phyloP scores from a whole-genome alignment of 225 moss, liverwort and hornwort species.

The Antitrichia curtipendula region DNA sequence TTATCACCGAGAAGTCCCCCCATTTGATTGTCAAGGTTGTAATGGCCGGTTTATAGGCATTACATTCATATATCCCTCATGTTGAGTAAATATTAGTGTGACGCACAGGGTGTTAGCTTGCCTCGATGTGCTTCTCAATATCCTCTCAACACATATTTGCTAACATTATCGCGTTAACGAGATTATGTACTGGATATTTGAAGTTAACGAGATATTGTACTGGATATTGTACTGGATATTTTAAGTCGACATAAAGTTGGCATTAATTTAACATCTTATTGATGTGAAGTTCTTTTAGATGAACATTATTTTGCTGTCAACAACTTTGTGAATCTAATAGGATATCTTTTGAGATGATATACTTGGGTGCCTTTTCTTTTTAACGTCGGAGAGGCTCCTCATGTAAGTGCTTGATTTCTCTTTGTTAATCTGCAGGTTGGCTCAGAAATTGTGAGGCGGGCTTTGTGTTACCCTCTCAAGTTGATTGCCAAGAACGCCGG shows the following conservation, averaged over 20 bases:
- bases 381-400: neutral
- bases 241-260: neutral
- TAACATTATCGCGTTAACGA: neutral
- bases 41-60: neutral
- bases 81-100: neutral
- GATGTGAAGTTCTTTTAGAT: neutral
- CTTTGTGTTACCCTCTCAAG: conserved; percentile 80
- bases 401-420: neutral
- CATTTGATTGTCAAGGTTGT: neutral
- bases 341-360: neutral
- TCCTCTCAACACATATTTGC: neutral
- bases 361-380: neutral
- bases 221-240: too few relatives aligned
- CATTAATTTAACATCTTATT: neutral
- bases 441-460: conserved; percentile 88
- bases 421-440: conserved; percentile 48
- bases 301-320: neutral
- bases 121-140: neutral
- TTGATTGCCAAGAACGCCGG: conserved; percentile 95
- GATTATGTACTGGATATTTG: too few relatives aligned
- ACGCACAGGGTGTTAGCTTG: neutral
- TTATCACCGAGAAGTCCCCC: neutral
- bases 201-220: neutral
- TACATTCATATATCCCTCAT: neutral
- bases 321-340: neutral